Conservation (phyloP, 495 filamentous ascomycete species). For the Darksidea phi region DNA sequence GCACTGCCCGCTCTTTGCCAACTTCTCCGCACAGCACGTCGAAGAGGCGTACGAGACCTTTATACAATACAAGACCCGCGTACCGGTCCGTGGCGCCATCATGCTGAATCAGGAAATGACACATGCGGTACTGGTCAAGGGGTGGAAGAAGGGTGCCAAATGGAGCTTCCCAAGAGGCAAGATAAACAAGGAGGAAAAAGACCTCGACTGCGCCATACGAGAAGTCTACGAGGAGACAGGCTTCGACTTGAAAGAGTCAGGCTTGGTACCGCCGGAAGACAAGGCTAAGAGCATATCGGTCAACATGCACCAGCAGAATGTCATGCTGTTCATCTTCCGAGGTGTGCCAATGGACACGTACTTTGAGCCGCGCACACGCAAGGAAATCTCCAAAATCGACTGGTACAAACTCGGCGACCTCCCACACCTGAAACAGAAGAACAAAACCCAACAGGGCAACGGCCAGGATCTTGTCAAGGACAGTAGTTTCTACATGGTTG, state of each 20-base stretch:
- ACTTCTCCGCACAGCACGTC: constrained; percentile 73
- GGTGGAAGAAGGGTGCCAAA: constrained; percentile 92
- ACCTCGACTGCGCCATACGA: constrained; percentile 85
- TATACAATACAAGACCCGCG: constrained; percentile 85
- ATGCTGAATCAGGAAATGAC: constrained; percentile 91
- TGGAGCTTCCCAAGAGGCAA: constrained; percentile 98
- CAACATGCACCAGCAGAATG: constrained; percentile 86
- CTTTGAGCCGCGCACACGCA: constrained; percentile 86
- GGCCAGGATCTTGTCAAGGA: constrained; percentile 59
- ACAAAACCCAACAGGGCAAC: constrained; percentile 52
- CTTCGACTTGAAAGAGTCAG: constrained; percentile 71
- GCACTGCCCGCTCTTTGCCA: constrained; percentile 82
- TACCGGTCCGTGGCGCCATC: constrained; percentile 91
- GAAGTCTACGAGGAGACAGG: constrained; percentile 97
- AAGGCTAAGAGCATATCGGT: constrained; percentile 79
- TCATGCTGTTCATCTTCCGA: constrained; percentile 85
- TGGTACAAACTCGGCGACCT: constrained; percentile 90
- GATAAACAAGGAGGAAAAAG: constrained; percentile 93
- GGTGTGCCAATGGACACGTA: constrained; percentile 78
- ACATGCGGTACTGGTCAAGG: constrained; percentile 85
- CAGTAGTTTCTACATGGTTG: constrained; percentile 97
- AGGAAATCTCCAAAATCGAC: constrained; percentile 93
- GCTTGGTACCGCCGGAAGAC: constrained; percentile 65
- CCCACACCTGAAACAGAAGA: constrained; percentile 71
- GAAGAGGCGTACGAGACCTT: constrained; percentile 83